Evolutionary conservation across 139 green algal genomes (phyloP).

Genomic region (Chlamydomonas incerta): DNA sequence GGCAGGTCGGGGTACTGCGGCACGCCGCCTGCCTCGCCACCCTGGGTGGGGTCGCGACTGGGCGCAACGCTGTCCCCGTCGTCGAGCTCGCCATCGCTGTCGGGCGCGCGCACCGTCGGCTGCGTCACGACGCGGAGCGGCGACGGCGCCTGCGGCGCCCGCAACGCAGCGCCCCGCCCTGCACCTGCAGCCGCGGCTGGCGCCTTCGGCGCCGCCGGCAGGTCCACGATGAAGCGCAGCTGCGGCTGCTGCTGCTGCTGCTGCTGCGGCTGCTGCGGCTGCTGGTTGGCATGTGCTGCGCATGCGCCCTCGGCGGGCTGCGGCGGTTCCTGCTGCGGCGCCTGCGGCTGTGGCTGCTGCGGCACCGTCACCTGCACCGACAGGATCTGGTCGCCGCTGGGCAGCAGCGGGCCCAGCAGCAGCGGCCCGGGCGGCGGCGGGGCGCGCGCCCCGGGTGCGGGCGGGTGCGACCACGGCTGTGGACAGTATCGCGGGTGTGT

Average conservation of each 20-base stretch:
- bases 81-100: not conserved
- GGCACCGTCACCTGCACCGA: not conserved
- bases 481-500: too few relatives aligned
- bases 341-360: not conserved
- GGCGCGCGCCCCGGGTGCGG: too few relatives aligned
- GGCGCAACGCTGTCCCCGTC: too few relatives aligned
- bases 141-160: too few relatives aligned
- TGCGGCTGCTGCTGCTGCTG: not conserved
- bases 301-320: too few relatives aligned
- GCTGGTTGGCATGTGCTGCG: too few relatives aligned
- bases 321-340: too few relatives aligned
- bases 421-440: not conserved
- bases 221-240: not conserved
- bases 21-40: not conserved
- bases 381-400: constrained; percentile 29
- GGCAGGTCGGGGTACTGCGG: not conserved
- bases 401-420: not conserved
- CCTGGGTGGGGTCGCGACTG: not conserved
- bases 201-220: not conserved
- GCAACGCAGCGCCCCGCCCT: not conserved
- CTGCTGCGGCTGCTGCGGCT: not conserved
- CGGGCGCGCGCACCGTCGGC: too few relatives aligned
- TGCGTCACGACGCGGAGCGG: too few relatives aligned
- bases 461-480: too few relatives aligned
- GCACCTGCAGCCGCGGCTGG: not conserved